Percentiles rank a stretch among this genome's conserved stretches.
Evolutionary conservation across 768 basidiomycete species (phyloP).

Genomic region (Guyanaporus albipodus): DNA sequence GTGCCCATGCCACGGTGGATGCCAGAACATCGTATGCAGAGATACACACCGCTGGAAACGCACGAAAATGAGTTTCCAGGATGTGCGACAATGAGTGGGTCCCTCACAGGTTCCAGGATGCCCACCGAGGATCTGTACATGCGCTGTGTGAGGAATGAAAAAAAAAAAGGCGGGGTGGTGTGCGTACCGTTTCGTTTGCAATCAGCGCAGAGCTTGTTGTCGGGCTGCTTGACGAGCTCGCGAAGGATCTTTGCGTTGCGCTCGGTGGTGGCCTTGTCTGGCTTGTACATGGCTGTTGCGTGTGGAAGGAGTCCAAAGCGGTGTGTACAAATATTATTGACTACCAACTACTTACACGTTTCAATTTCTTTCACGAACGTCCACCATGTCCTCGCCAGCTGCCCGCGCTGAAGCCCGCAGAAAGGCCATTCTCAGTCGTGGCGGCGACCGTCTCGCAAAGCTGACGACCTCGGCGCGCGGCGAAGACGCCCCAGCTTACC

Average conservation of each 20-base stretch:
- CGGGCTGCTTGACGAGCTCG: constrained; percentile 82
- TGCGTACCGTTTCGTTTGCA: constrained; percentile 91
- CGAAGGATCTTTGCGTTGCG: constrained; percentile 72
- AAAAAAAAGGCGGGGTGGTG: neutral
- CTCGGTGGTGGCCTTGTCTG: constrained; percentile 87
- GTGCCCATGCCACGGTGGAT: constrained; percentile 98
- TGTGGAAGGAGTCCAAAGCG: constrained; percentile 10
- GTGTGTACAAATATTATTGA: too few relatives aligned
- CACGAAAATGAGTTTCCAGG: neutral
- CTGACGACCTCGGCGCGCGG: constrained; percentile 72
- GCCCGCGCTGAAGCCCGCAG: constrained; percentile 74
- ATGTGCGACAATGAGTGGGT: neutral
- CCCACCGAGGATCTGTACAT: constrained; percentile 90
- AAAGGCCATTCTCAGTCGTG: constrained; percentile 70
- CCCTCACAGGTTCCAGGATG: constrained; percentile 92
- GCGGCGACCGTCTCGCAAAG: constrained; percentile 71
- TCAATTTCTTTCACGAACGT: constrained; percentile 5
- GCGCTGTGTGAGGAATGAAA: neutral
- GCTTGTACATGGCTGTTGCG: constrained; percentile 49
- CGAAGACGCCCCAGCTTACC: constrained; percentile 58
- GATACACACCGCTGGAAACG: constrained; percentile 71
- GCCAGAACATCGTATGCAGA: constrained; percentile 97
- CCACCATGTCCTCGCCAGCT: constrained; percentile 43
- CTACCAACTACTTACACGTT: constrained; percentile 13
- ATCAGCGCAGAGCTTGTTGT: constrained; percentile 94